A percentile compares a stretch with the other conserved stretches of the same genome.
Conservation (phyloP, 371 early-diverging fungal species). For the Mucor plumbeus region DNA sequence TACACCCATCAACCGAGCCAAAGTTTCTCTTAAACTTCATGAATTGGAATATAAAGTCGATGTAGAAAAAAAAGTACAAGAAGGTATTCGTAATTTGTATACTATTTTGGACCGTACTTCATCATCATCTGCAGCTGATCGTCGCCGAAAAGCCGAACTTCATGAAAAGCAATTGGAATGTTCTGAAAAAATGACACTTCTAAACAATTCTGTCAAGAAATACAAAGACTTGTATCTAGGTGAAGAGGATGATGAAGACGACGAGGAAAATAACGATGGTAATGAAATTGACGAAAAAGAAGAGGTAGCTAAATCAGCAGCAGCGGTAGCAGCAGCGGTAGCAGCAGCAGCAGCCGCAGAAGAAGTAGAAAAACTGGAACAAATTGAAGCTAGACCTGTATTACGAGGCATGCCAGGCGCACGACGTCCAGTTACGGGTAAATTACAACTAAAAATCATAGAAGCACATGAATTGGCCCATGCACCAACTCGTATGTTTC, state of each 20-base stretch:
- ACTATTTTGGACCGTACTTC: slow-evolving; percentile 40
- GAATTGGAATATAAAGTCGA: slow-evolving; percentile 86
- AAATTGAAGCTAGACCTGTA: slow-evolving; percentile 18
- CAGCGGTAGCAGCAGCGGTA: slow-evolving; percentile 52
- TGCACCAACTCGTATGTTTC: slow-evolving; percentile 65
- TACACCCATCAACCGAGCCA: slow-evolving; percentile 78
- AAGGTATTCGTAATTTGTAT: slow-evolving; percentile 63
- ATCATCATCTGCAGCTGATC: slow-evolving; percentile 39
- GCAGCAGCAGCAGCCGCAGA: slow-evolving; percentile 57
- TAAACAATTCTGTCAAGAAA: slow-evolving; percentile 79
- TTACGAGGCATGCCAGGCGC: slow-evolving; percentile 49
- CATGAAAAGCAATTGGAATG: slow-evolving; percentile 72
- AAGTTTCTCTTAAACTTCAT: slow-evolving; percentile 82
- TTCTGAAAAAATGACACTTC: slow-evolving; percentile 77
- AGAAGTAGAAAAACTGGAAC: slow-evolving; percentile 39
- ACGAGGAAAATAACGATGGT: slow-evolving; percentile 16
- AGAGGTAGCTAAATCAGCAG: slow-evolving; percentile 61
- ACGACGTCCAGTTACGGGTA: slow-evolving; percentile 75
- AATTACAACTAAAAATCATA: slow-evolving; percentile 65
- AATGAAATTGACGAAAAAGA: slow-evolving; percentile 65
- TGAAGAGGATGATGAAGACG: slow-evolving; percentile 67
- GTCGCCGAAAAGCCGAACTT: slow-evolving; percentile 63
- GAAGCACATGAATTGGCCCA: slow-evolving; percentile 72
- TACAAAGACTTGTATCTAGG: slow-evolving; percentile 83
- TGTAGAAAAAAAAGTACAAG: slow-evolving; percentile 85